Evolutionary conservation across 129 eudicot genomes (phyloP), one percentile per base, ranked within the genome.

Genomic region (Escallonia rubra): DNA sequence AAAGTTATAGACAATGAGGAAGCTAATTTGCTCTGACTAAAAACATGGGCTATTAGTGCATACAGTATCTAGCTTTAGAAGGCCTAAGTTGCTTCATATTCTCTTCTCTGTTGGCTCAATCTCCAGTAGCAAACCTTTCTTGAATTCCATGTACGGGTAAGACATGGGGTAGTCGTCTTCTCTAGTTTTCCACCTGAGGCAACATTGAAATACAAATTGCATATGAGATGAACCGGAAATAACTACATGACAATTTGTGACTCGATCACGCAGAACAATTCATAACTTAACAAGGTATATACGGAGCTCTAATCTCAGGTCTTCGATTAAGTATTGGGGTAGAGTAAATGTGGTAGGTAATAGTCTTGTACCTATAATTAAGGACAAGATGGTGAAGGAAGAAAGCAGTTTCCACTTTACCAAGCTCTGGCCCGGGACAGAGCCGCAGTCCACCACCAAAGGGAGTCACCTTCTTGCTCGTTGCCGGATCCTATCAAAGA

Each of bases 311-410:
- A 23, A 23, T 1, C 1, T 23, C 34, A 23, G 34, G 34, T 23
- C 34, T 23, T 23, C 34, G 34, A 23, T 23, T 23, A 23, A 23
- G 34, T 23, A 23, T 23, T 23, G 34, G 34, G 34, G 1, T 23
- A 23, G 34, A 23, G 34, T 23, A 23, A 23, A 23, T 23, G 34
- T 23, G 34, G 34, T 23, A 23, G 1, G 34, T 23, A 23, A 23
- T 23, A 23, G 34, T 34, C 7, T 0, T 5, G 41, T 67, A 83
- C 88, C 88, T 79, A 56, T 66, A 68, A 69, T 83, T 83, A 15
- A 78, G 88, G 57, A 83, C 74, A 55, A 83, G 63, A 68, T 79
- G 84, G 51, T 83, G 88, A 63, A 83, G 84, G 51, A 83, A 83
- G 55, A 83, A 57, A 1, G 88, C 69, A 38, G 79, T 67, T 66